phyloP scores from a whole-genome alignment of 805 yeast species.

The Yamadazyma akitaensis region DNA sequence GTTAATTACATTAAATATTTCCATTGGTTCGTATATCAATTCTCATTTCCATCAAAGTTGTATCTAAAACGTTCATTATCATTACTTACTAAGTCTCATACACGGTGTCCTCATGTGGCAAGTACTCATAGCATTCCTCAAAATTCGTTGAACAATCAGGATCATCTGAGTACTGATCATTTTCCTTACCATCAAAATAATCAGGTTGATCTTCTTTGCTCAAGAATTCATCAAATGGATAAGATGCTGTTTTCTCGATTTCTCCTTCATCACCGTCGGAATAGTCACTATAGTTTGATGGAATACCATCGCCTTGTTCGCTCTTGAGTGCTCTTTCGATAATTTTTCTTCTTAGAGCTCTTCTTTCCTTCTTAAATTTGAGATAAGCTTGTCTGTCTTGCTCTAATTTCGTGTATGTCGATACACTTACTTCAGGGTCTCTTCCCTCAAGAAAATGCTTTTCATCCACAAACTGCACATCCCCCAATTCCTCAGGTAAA shows the following conservation, averaged over 20 bases:
- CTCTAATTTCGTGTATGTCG: conserved; percentile 13
- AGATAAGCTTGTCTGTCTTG: conserved; percentile 18
- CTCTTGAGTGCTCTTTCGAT: conserved; percentile 3
- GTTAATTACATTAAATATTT: no score
- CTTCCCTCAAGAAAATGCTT: conserved; percentile 49
- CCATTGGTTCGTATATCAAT: no score
- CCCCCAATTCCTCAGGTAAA: conserved; percentile 59
- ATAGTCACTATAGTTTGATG: background rate
- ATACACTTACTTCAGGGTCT: conserved; percentile 18
- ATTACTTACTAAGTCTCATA: background rate
- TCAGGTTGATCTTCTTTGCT: conserved; percentile 38
- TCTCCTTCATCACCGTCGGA: conserved; percentile 1
- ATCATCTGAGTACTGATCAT: conserved; percentile 30
- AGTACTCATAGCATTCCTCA: conserved; percentile 13
- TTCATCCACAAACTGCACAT: conserved; percentile 47
- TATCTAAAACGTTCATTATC: background rate
- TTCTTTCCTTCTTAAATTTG: conserved; percentile 16
- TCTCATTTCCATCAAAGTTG: no score
- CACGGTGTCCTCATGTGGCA: background rate
- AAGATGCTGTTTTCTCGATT: conserved; percentile 4
- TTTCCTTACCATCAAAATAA: conserved; percentile 33
- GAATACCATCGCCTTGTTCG: background rate
- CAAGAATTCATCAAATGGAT: conserved; percentile 31
- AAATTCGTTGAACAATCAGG: conserved; percentile 31
- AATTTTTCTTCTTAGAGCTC: conserved; percentile 8